Evolutionary conservation across 2,329 filamentous ascomycete species (phyloP).

Genomic region (Hypoxylon sp.): DNA sequence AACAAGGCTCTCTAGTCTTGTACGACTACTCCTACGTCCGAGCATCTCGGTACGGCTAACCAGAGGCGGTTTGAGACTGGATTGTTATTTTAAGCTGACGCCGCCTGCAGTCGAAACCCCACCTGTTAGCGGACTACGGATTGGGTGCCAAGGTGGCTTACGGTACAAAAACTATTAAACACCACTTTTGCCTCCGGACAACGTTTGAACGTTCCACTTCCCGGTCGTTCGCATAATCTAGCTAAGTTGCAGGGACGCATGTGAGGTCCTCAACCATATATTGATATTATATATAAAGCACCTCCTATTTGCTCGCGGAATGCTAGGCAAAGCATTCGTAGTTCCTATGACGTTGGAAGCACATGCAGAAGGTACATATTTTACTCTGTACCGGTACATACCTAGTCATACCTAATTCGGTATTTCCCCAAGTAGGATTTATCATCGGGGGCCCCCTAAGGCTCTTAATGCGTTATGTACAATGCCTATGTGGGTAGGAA

Average conservation of each 20-base stretch:
- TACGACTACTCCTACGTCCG: slow-evolving; percentile 6
- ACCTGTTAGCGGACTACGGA: slow-evolving; percentile 18
- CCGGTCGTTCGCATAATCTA: slow-evolving; percentile 12
- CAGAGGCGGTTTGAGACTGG: slow-evolving; percentile 26
- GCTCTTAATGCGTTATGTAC: slow-evolving; percentile 12
- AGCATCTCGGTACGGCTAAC: slow-evolving; percentile 13
- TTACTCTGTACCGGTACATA: background rate
- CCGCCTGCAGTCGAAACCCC: slow-evolving; percentile 31
- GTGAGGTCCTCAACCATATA: slow-evolving; percentile 16
- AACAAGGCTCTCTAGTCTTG: too few relatives aligned
- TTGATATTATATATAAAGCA: slow-evolving; percentile 25
- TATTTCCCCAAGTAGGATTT: slow-evolving; percentile 23
- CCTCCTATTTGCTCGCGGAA: slow-evolving; percentile 34
- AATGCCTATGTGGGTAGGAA: slow-evolving; percentile 21
- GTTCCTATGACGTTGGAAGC: slow-evolving; percentile 36
- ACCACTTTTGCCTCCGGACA: slow-evolving; percentile 11
- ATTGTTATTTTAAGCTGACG: slow-evolving; percentile 28
- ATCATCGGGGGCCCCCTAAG: slow-evolving; percentile 1
- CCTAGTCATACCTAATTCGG: slow-evolving; percentile 18
- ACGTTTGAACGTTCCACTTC: slow-evolving; percentile 5
- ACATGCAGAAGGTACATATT: slow-evolving; percentile 8
- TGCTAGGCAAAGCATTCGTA: slow-evolving; percentile 25
- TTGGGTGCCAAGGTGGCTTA: slow-evolving; percentile 4
- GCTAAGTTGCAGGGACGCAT: slow-evolving; percentile 20
- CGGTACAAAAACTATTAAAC: background rate